A percentile compares a stretch with the other conserved stretches of the same genome.
Conservation (phyloP, 2,329 filamentous ascomycete genomes). For the Parastagonospora nodorum region DNA sequence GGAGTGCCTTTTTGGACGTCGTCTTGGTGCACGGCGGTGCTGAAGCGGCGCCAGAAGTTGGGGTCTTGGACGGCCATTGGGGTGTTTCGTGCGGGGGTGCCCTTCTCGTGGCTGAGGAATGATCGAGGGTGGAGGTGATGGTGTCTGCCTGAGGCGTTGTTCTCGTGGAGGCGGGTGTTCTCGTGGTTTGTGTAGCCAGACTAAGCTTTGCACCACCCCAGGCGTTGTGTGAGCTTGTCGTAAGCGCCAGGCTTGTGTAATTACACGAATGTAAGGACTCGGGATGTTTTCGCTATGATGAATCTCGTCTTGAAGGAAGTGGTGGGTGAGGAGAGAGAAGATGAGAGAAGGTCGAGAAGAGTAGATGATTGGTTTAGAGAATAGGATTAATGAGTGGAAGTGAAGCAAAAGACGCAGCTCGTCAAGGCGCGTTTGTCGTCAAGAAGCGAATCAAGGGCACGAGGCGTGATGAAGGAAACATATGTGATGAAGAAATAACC, state of each 20-base stretch:
- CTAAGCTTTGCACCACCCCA: not conserved
- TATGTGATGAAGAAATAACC: not conserved
- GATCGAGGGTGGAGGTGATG: not conserved
- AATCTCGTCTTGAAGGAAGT: not conserved
- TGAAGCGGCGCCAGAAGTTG: conserved; percentile 66
- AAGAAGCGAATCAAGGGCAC: not conserved
- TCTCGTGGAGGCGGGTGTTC: not conserved
- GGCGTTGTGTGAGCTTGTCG: conserved; percentile 1
- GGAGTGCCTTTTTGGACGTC: conserved; percentile 49
- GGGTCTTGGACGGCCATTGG: conserved; percentile 55
- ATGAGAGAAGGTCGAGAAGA: conserved; percentile 1
- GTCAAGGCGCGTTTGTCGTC: conserved; percentile 20
- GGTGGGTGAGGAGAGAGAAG: conserved; percentile 7
- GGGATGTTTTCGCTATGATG: no score
- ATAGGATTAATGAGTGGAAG: conserved; percentile 10
- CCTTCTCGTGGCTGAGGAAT: not conserved
- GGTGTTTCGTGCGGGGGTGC: not conserved
- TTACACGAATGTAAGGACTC: no score
- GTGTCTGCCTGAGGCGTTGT: conserved; percentile 1
- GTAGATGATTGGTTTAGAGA: conserved; percentile 9
- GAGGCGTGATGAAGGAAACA: not conserved
- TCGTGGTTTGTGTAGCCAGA: not conserved
- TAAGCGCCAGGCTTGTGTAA: not conserved
- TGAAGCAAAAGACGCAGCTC: conserved; percentile 16
- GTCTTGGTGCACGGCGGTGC: conserved; percentile 61